Percentiles rank a stretch among this genome's conserved stretches.
These are phyloP conservation scores for Eucalyptus cloeziana DNA, from an alignment of 345 rosid genomes.

Conservation along the genomic window DNA sequence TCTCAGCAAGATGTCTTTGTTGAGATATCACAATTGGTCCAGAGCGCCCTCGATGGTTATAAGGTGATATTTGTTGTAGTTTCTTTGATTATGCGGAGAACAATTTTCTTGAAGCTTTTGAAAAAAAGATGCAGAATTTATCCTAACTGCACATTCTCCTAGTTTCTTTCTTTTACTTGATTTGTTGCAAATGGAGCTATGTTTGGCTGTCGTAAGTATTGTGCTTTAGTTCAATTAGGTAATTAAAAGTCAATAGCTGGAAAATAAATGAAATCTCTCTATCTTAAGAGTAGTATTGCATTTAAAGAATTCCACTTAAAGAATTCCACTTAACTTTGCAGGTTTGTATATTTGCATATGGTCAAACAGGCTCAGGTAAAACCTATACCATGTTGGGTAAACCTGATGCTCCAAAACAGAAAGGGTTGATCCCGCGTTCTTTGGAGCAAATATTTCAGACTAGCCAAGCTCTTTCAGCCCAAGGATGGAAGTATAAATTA, in stretches of 20 bases:
- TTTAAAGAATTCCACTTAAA: background rate
- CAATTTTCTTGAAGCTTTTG: background rate
- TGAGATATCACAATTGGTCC: slow-evolving; percentile 89
- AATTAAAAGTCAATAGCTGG: background rate
- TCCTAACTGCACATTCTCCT: background rate
- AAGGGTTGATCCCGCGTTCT: slow-evolving; percentile 91
- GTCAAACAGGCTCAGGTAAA: slow-evolving; percentile 97
- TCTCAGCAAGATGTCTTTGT: slow-evolving; percentile 82
- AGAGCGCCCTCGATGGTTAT: slow-evolving; percentile 96
- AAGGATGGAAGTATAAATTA: slow-evolving; percentile 97
- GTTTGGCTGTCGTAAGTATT: background rate
- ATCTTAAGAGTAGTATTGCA: background rate
- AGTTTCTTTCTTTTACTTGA: background rate
- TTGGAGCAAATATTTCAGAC: slow-evolving; percentile 77
- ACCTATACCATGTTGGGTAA: slow-evolving; percentile 99
- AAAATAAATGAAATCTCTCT: background rate
- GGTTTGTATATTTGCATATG: slow-evolving; percentile 98
- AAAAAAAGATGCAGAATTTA: background rate
- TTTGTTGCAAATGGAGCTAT: background rate
- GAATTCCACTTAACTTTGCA: slow-evolving; percentile 5
- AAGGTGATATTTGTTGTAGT: slow-evolving; percentile 32
- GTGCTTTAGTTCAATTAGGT: background rate
- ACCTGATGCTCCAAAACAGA: slow-evolving; percentile 51
- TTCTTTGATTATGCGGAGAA: background rate
- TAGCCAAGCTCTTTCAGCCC: slow-evolving; percentile 57